Percentiles rank a stretch among this genome's conserved stretches.
These are phyloP conservation scores for Pichia inconspicua DNA, from an alignment of 1,139 yeast genomes.

Conservation along the genomic window DNA sequence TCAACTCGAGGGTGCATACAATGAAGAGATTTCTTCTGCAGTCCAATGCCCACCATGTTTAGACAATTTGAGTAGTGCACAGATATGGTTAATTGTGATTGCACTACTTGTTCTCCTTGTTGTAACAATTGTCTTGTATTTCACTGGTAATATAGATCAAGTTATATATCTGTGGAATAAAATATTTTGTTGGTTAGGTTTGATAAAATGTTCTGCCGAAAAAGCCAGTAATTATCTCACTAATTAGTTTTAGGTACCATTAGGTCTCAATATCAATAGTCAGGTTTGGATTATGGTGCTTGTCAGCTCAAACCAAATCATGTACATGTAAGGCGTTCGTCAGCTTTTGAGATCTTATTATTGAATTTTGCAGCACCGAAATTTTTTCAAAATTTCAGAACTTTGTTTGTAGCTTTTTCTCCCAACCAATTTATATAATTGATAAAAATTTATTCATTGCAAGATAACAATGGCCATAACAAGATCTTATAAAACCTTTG, in stretches of 20 bases:
- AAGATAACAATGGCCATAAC: conserved; percentile 5
- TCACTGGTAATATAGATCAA: conserved; percentile 1
- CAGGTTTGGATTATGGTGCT: too few species aligned
- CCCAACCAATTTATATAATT: neutral
- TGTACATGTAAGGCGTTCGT: too few species aligned
- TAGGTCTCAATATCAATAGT: too few species aligned
- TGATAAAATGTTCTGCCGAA: neutral
- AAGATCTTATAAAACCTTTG: conserved; percentile 11
- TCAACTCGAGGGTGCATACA: neutral
- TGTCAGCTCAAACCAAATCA: too few species aligned
- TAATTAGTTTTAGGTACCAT: too few species aligned
- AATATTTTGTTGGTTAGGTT: neutral
- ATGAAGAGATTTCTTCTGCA: neutral
- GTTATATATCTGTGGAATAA: conserved; percentile 5
- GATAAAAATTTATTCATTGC: neutral
- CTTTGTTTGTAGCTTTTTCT: neutral
- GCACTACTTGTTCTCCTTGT: conserved; percentile 1
- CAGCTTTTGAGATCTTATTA: too few species aligned
- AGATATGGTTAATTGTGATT: neutral
- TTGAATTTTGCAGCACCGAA: neutral
- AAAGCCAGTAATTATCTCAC: neutral
- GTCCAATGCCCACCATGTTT: neutral
- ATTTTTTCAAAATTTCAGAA: neutral
- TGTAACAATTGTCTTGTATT: conserved; percentile 3
- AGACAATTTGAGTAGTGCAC: neutral